A percentile compares a stretch with the other conserved stretches of the same genome.
Conservation (phyloP, 2,329 filamentous ascomycete species). For the Xylaria sp. region DNA sequence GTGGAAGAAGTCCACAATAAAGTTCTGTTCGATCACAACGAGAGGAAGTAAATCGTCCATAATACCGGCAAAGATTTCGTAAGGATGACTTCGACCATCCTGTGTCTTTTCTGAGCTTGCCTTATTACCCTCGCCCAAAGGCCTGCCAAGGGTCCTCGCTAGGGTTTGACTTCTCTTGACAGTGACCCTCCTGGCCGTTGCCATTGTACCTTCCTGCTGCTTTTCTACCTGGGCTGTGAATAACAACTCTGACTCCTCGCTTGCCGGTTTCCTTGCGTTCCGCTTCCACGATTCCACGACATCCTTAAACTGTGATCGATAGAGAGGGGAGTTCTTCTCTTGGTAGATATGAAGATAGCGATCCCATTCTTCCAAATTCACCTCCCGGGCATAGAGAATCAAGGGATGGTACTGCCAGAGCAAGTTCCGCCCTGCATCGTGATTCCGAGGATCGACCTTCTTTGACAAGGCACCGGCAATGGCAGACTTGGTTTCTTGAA, state of each 20-base stretch:
- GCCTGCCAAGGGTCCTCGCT: constrained; percentile 76
- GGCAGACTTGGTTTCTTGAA: constrained; percentile 74
- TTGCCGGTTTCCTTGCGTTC: constrained; percentile 77
- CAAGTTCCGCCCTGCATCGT: constrained; percentile 75
- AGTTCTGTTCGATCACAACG: constrained; percentile 95
- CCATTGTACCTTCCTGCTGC: constrained; percentile 79
- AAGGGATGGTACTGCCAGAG: constrained; percentile 91
- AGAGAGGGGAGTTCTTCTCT: constrained; percentile 77
- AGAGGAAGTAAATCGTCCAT: constrained; percentile 85
- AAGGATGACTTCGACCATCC: constrained; percentile 76
- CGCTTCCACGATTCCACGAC: constrained; percentile 83
- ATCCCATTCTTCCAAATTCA: constrained; percentile 85
- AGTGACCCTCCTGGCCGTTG: constrained; percentile 87
- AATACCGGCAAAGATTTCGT: constrained; percentile 82
- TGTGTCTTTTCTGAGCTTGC: constrained; percentile 65
- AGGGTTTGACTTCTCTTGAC: constrained; percentile 93
- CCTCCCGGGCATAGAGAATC: constrained; percentile 87
- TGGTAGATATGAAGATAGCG: constrained; percentile 83
- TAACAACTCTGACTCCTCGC: constrained; percentile 84
- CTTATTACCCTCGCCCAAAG: constrained; percentile 70
- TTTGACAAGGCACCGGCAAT: constrained; percentile 69
- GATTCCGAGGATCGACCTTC: constrained; percentile 77
- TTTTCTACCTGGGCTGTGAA: constrained; percentile 88
- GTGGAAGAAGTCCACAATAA: constrained; percentile 96
- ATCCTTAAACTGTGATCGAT: constrained; percentile 83